A percentile compares a stretch with the other conserved stretches of the same genome.
These are phyloP conservation scores for Fusarium succisae DNA, from an alignment of 2,329 filamentous ascomycete species.

Conservation along the genomic window DNA sequence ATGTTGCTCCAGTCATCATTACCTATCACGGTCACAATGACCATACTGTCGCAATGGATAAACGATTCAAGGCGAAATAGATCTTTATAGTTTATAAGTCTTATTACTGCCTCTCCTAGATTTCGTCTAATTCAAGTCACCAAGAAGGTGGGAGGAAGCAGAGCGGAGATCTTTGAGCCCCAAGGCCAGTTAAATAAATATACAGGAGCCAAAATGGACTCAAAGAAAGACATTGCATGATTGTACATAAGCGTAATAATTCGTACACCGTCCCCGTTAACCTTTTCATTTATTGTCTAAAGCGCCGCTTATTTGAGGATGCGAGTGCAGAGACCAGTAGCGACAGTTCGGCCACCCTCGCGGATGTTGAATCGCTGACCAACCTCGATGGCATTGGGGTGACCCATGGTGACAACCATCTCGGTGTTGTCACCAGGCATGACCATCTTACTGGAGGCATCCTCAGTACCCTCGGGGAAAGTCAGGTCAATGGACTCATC, in stretches of 20 bases:
- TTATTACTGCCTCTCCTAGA: conserved; percentile 45
- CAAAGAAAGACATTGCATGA: conserved; percentile 41
- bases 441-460: conserved; percentile 79
- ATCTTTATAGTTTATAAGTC: conserved; percentile 38
- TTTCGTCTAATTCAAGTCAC: conserved; percentile 48
- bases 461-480: conserved; percentile 86
- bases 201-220: conserved; percentile 50
- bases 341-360: conserved; percentile 92
- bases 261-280: conserved; percentile 37
- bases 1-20: neutral
- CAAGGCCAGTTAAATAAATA: conserved; percentile 46
- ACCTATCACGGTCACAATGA: neutral
- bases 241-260: conserved; percentile 43
- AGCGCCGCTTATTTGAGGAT: conserved; percentile 64
- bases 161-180: conserved; percentile 53
- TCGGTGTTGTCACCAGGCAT: conserved; percentile 99
- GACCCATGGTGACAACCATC: conserved; percentile 88
- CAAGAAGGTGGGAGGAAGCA: conserved; percentile 53
- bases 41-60: neutral
- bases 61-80: neutral
- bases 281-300: conserved; percentile 23
- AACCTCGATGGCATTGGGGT: conserved; percentile 86
- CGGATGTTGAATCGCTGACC: conserved; percentile 98
- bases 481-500: conserved; percentile 80
- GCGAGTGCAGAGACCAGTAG: conserved; percentile 83